Conservation (phyloP, 2,329 filamentous ascomycete genomes). For the Orbilia oligospora region DNA sequence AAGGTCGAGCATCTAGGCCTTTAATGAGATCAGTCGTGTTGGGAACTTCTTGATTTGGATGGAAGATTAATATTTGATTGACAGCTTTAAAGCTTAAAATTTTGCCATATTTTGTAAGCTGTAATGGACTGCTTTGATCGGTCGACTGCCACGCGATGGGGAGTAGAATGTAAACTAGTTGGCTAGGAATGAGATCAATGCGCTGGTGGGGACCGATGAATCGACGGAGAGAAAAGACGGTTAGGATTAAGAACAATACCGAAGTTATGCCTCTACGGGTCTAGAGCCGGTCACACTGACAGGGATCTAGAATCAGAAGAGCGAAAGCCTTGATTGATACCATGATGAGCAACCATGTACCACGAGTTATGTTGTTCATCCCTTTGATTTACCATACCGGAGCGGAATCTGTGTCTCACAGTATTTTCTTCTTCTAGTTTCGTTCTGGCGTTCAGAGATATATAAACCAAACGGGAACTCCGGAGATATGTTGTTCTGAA, state of each 20-base stretch:
- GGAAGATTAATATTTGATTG: not conserved
- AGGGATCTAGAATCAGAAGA: not conserved
- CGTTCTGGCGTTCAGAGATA: not conserved
- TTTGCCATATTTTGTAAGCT: not conserved
- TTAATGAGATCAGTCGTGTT: not conserved
- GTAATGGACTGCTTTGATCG: not conserved
- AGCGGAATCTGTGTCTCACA: not conserved
- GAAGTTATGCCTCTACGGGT: slow-evolving; percentile 26
- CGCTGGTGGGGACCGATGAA: not conserved
- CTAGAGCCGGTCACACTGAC: slow-evolving; percentile 8
- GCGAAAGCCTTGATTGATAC: not conserved
- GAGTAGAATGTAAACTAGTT: not conserved
- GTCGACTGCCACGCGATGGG: no score
- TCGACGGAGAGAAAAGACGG: slow-evolving; percentile 6
- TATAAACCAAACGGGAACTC: slow-evolving; percentile 8
- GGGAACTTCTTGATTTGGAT: slow-evolving; percentile 17
- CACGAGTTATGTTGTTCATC: not conserved
- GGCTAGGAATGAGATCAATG: not conserved
- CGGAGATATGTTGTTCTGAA: not conserved
- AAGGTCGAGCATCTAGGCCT: slow-evolving; percentile 2
- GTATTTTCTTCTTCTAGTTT: not conserved
- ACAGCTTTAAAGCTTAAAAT: not conserved
- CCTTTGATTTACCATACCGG: slow-evolving; percentile 6
- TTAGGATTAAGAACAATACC: not conserved
- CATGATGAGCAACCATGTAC: not conserved